A percentile compares a stretch with the other conserved stretches of the same genome.
Conservation (phyloP, 495 filamentous ascomycete species). For the Aspergillus campestris region DNA sequence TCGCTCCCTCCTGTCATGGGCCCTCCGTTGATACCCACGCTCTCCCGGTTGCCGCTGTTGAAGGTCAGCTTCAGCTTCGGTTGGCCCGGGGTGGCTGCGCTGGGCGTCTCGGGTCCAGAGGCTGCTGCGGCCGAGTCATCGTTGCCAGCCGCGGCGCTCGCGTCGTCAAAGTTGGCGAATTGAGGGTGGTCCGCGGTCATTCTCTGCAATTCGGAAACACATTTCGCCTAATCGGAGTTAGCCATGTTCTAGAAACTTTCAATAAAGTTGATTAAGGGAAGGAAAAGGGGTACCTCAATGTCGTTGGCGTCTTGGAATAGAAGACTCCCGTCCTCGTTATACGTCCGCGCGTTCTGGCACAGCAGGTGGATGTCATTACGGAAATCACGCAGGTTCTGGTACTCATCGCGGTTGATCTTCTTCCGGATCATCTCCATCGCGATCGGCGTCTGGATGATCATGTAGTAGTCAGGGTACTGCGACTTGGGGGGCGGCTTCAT, state of each 20-base stretch:
- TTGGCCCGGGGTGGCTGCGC: conserved; percentile 46
- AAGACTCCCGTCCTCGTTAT: conserved; percentile 89
- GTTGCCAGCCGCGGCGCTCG: conserved; percentile 40
- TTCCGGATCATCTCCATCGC: conserved; percentile 87
- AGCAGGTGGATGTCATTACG: conserved; percentile 71
- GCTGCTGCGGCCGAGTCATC: conserved; percentile 58
- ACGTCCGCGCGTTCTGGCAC: conserved; percentile 84
- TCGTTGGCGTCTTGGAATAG: conserved; percentile 86
- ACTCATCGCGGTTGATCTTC: conserved; percentile 91
- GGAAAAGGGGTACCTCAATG: conserved; percentile 62
- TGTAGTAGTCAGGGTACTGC: conserved; percentile 86
- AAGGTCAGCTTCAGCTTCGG: conserved; percentile 52
- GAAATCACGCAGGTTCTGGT: conserved; percentile 72
- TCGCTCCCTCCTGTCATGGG: conserved; percentile 18
- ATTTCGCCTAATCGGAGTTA: conserved; percentile 49
- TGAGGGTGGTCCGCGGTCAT: conserved; percentile 65
- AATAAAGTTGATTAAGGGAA: background rate
- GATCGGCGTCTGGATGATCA: conserved; percentile 84
- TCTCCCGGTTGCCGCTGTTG: conserved; percentile 38
- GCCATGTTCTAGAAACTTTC: conserved; percentile 5
- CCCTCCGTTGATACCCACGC: conserved; percentile 20
- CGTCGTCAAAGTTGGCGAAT: conserved; percentile 61
- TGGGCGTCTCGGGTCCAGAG: conserved; percentile 62
- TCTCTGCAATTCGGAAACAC: conserved; percentile 56
- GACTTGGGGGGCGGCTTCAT: conserved; percentile 82